phyloP scores from a whole-genome alignment of 148 eudicot species.

The Rhododendron simsii region DNA sequence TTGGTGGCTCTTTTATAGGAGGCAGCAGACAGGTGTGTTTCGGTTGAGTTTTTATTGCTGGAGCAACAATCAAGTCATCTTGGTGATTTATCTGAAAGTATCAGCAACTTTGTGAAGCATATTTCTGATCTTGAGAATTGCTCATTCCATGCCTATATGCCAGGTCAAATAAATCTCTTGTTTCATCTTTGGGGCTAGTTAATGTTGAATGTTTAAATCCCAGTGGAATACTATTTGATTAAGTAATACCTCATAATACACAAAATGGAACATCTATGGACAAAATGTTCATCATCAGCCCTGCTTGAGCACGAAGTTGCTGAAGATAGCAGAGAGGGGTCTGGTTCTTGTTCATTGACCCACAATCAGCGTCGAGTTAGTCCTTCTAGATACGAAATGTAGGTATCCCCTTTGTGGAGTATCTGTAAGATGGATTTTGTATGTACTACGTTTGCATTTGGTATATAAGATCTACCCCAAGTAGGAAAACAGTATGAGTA shows the following conservation, averaged over 20 bases:
- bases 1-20: constrained; percentile 40
- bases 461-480: not conserved
- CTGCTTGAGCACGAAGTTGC: not conserved
- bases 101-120: constrained; percentile 50
- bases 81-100: constrained; percentile 36
- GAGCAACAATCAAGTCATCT: constrained; percentile 59
- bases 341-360: not conserved
- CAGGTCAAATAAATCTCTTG: constrained; percentile 42
- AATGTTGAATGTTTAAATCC: not conserved
- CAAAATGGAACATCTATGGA: not conserved
- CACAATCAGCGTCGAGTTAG: not conserved
- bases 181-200: not conserved
- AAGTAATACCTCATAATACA: not conserved
- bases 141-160: constrained; percentile 50
- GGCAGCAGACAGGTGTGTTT: constrained; percentile 69
- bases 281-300: not conserved
- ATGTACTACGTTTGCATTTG: not conserved
- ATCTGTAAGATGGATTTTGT: not conserved
- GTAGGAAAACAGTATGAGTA: not conserved
- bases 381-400: not conserved
- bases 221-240: not conserved
- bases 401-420: not conserved
- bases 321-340: not conserved
- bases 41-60: constrained; percentile 64
- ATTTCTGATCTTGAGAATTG: constrained; percentile 76